Conservation (phyloP, 345 rosid species). For the Gossypium rotundifolium region DNA sequence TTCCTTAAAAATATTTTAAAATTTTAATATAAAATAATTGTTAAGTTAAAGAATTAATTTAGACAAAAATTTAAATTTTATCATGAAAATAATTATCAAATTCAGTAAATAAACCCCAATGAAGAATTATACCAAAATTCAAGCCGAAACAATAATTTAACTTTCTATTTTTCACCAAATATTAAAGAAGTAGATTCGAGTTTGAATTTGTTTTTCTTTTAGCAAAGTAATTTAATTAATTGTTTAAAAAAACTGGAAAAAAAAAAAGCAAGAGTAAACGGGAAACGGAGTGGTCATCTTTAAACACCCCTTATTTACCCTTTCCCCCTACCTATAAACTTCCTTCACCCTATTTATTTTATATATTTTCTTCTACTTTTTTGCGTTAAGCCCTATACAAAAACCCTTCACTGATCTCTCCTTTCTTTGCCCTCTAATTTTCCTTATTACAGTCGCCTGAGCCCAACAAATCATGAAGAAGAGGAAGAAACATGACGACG, state of each 20-base stretch:
- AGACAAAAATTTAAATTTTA: too few relatives aligned
- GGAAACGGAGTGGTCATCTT: constrained; percentile 31
- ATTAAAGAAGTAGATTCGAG: too few relatives aligned
- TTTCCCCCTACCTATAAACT: neutral
- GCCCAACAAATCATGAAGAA: constrained; percentile 1
- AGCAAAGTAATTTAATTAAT: too few relatives aligned
- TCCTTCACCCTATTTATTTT: neutral
- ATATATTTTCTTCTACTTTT: neutral
- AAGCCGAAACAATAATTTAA: too few relatives aligned
- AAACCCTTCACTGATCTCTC: neutral
- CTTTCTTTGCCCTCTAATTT: neutral
- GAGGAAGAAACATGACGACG: constrained; percentile 11
- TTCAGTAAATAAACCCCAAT: too few relatives aligned
- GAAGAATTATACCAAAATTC: too few relatives aligned
- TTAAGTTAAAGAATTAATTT: too few relatives aligned
- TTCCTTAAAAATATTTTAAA: too few relatives aligned
- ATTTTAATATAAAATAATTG: too few relatives aligned
- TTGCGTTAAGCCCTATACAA: neutral
- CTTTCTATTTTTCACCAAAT: too few relatives aligned
- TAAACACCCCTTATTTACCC: constrained; percentile 11
- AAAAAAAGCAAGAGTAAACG: constrained; percentile 22
- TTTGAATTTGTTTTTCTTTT: too few relatives aligned
- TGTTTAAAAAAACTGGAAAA: neutral
- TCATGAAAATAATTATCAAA: fast-evolving
- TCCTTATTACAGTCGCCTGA: neutral